Conservation (phyloP, 2,329 filamentous ascomycete genomes). For the Epichloe brachyelytri region DNA sequence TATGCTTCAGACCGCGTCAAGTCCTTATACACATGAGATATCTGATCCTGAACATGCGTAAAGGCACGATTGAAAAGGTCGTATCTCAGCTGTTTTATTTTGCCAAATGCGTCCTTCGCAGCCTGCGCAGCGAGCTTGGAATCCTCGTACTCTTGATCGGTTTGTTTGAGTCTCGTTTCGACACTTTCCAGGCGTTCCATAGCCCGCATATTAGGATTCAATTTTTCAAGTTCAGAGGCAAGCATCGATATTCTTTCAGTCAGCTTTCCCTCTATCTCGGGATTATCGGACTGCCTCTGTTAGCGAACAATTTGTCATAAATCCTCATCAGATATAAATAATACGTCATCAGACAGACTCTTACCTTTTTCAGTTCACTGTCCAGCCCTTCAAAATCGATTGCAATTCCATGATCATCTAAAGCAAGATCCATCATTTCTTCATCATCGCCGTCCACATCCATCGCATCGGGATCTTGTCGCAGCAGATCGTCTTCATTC, state of each 20-base stretch:
- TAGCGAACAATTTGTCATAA: constrained; percentile 11
- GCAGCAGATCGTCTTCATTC: constrained; percentile 68
- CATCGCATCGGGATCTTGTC: constrained; percentile 77
- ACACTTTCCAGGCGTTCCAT: constrained; percentile 83
- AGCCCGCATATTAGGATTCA: constrained; percentile 93
- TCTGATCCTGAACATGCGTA: constrained; percentile 87
- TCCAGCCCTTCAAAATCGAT: constrained; percentile 74
- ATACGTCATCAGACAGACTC: constrained; percentile 14
- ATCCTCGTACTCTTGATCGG: constrained; percentile 81
- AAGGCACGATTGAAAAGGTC: constrained; percentile 95
- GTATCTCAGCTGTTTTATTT: constrained; percentile 68
- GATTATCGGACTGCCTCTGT: constrained; percentile 52
- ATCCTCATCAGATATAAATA: not conserved
- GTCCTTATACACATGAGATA: constrained; percentile 87
- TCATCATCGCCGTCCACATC: constrained; percentile 65
- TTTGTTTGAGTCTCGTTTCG: constrained; percentile 66
- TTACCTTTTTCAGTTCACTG: constrained; percentile 67
- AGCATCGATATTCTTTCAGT: constrained; percentile 66
- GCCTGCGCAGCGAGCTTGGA: constrained; percentile 61
- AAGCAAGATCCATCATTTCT: constrained; percentile 46
- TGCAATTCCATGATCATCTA: constrained; percentile 85
- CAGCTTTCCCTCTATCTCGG: constrained; percentile 60
- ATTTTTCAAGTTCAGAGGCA: constrained; percentile 72
- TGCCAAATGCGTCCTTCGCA: constrained; percentile 72
- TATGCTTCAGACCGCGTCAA: constrained; percentile 84